phyloP scores from a whole-genome alignment of 345 rosid genomes.

The Cardamine occulta region DNA sequence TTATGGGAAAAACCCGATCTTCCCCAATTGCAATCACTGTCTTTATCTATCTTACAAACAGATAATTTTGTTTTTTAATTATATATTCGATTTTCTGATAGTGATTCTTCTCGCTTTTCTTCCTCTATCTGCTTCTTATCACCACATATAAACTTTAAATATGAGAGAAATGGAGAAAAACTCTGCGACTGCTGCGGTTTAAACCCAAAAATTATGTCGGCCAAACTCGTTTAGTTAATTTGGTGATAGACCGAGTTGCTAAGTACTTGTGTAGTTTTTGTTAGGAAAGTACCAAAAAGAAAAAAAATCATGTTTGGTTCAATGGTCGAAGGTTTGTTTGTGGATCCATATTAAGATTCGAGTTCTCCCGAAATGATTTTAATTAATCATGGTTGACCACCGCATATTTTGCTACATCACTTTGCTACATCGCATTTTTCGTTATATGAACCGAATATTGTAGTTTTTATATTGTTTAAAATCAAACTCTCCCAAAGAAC shows the following conservation, averaged over 20 bases:
- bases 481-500: background rate
- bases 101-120: conserved; percentile 20
- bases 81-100: conserved; percentile 15
- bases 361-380: background rate
- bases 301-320: background rate
- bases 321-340: background rate
- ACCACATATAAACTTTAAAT: conserved; percentile 39
- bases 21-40: conserved; percentile 9
- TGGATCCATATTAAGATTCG: too few relatives aligned
- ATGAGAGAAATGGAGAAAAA: background rate
- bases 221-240: background rate
- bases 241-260: background rate
- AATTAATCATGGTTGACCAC: background rate
- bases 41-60: conserved; percentile 13
- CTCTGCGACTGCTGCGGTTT: background rate
- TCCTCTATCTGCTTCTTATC: conserved; percentile 42
- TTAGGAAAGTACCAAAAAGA: background rate
- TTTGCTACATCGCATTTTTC: background rate
- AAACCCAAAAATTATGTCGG: background rate
- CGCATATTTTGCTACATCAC: background rate
- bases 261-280: background rate
- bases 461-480: too few relatives aligned
- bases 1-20: background rate
- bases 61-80: background rate
- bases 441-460: background rate